phyloP scores from a whole-genome alignment of 345 rosid genomes.

The Camelina hispida region DNA sequence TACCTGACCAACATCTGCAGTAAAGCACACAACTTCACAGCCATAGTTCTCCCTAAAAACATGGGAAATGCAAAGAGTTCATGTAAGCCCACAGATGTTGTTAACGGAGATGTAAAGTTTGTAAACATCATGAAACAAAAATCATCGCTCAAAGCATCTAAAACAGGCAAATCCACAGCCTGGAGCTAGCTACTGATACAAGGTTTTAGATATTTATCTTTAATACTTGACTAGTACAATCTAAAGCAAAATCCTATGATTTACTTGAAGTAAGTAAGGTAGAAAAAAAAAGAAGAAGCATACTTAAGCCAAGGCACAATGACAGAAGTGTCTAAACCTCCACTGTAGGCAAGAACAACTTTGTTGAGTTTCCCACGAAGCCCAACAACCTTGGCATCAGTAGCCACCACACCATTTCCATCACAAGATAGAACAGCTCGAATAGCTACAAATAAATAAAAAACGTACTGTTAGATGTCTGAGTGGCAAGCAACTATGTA shows the following conservation, averaged over 20 bases:
- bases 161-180: no score
- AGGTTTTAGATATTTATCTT: neutral
- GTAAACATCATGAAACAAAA: neutral
- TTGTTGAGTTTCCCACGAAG: neutral
- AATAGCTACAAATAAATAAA: no score
- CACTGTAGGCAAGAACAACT: neutral
- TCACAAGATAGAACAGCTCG: no score
- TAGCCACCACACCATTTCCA: neutral
- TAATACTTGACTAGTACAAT: neutral
- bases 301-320: neutral
- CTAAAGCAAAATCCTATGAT: no score
- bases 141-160: neutral
- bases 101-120: no score
- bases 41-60: neutral
- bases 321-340: neutral
- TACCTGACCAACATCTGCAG: neutral
- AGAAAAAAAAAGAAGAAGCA: neutral
- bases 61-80: neutral
- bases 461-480: no score
- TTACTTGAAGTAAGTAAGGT: no score
- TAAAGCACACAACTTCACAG: neutral
- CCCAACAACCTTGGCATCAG: neutral
- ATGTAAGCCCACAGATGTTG: neutral
- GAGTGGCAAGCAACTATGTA: no score
- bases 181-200: neutral